Percentiles rank a stretch among this genome's conserved stretches.
These are phyloP conservation scores for Boletus pseudopeckii DNA, from an alignment of 768 basidiomycete species.

Conservation along the genomic window DNA sequence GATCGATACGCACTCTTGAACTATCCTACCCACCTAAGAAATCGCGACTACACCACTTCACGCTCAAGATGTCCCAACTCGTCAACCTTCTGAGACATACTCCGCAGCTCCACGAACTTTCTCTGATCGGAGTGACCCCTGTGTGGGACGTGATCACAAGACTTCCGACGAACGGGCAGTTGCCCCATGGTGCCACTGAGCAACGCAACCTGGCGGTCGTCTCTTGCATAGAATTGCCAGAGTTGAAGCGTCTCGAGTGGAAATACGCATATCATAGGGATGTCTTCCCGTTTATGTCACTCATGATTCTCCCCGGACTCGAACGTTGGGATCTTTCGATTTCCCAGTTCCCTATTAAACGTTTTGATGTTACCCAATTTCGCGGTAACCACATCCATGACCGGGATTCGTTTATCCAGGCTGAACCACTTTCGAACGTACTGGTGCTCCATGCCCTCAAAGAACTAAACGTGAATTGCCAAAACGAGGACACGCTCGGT, in stretches of 20 bases:
- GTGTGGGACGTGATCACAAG: constrained; percentile 33
- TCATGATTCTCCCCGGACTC: constrained; percentile 39
- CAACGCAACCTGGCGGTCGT: constrained; percentile 4
- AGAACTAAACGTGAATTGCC: constrained; percentile 43
- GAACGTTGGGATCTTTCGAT: constrained; percentile 44
- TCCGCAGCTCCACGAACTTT: constrained; percentile 41
- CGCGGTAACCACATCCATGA: constrained; percentile 30
- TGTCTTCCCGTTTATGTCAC: constrained; percentile 41
- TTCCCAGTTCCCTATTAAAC: constrained; percentile 32
- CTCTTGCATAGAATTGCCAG: constrained; percentile 33
- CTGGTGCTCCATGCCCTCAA: constrained; percentile 33
- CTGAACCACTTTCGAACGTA: constrained; percentile 26
- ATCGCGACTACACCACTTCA: constrained; percentile 29
- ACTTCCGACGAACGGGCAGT: constrained; percentile 9
- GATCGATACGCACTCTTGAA: constrained; percentile 41
- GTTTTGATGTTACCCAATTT: constrained; percentile 25
- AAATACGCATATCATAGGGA: constrained; percentile 42
- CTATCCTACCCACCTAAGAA: constrained; percentile 38
- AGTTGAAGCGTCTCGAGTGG: constrained; percentile 47
- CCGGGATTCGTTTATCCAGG: constrained; percentile 29
- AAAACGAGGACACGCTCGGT: constrained; percentile 37
- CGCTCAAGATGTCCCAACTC: constrained; percentile 40
- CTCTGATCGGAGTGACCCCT: constrained; percentile 41
- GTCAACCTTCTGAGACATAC: constrained; percentile 36
- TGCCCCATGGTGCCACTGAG: constrained; percentile 5